Evolutionary conservation across 139 green algal species (phyloP).

Genomic region (Asterochloris erici): DNA sequence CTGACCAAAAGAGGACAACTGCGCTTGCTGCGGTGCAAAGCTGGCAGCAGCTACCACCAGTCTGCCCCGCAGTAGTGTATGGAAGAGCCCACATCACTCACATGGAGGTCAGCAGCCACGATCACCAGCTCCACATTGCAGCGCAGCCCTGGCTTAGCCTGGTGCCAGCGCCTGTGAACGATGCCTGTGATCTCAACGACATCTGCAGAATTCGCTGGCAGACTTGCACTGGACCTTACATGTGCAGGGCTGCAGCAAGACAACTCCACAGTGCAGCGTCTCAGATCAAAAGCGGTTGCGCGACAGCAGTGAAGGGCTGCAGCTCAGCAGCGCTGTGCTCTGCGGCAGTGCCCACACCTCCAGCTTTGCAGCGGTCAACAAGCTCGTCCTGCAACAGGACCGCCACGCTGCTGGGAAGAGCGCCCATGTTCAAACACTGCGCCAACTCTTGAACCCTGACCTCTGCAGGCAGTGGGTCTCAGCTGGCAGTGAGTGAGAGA

Average conservation of each 20-base stretch:
- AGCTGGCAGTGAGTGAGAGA: too few relatives aligned
- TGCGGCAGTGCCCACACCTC: constrained; percentile 38
- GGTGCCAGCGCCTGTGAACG: constrained; percentile 59
- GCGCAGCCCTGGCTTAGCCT: constrained; percentile 39
- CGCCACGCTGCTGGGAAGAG: constrained; percentile 51
- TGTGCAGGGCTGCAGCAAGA: too few relatives aligned
- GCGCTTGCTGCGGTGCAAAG: neutral
- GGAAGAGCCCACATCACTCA: constrained; percentile 22
- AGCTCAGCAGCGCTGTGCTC: neutral
- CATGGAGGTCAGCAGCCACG: constrained; percentile 25
- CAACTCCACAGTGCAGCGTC: too few relatives aligned
- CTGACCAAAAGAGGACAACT: neutral
- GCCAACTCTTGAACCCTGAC: constrained; percentile 65
- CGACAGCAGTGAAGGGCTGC: neutral
- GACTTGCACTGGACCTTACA: too few relatives aligned
- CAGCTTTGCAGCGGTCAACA: constrained; percentile 64
- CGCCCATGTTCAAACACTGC: constrained; percentile 54
- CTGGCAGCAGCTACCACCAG: too few relatives aligned
- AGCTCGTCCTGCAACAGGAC: constrained; percentile 84
- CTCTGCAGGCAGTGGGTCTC: constrained; percentile 29
- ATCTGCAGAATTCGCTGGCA: constrained; percentile 40
- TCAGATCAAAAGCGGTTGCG: too few relatives aligned
- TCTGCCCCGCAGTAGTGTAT: too few relatives aligned
- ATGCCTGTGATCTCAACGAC: constrained; percentile 79
- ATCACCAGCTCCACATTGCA: constrained; percentile 67